Evolutionary conservation across 2,329 filamentous ascomycete genomes (phyloP).

Genomic region (Aaosphaeria pasadenensis): DNA sequence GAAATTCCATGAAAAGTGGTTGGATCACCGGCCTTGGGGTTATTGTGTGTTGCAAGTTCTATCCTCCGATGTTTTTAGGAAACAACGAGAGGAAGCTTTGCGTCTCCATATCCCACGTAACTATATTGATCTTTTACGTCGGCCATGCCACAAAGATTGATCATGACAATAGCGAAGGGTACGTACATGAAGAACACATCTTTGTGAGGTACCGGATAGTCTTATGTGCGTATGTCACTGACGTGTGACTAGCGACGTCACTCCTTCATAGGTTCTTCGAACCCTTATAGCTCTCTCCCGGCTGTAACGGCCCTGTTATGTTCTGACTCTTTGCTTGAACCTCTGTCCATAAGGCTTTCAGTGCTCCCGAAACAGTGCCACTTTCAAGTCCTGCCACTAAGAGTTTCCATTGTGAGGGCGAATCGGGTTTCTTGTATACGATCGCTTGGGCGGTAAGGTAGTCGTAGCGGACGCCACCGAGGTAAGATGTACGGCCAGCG

Average conservation of each 20-base stretch:
- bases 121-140: no score
- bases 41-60: no score
- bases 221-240: background rate
- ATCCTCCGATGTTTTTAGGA: no score
- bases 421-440: background rate
- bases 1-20: no score
- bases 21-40: no score
- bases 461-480: background rate
- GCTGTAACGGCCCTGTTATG: background rate
- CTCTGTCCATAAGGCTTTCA: background rate
- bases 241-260: no score
- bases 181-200: no score
- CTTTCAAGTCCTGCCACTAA: background rate
- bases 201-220: no score
- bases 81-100: no score
- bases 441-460: background rate
- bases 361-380: background rate
- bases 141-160: no score
- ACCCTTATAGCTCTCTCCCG: background rate
- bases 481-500: background rate
- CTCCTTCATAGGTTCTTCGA: background rate
- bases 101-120: no score
- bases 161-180: no score
- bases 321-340: background rate
- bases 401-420: background rate